These are phyloP conservation scores for Casuarina equisetifolia DNA, from an alignment of 306 rosid species.

Conservation along the genomic window DNA sequence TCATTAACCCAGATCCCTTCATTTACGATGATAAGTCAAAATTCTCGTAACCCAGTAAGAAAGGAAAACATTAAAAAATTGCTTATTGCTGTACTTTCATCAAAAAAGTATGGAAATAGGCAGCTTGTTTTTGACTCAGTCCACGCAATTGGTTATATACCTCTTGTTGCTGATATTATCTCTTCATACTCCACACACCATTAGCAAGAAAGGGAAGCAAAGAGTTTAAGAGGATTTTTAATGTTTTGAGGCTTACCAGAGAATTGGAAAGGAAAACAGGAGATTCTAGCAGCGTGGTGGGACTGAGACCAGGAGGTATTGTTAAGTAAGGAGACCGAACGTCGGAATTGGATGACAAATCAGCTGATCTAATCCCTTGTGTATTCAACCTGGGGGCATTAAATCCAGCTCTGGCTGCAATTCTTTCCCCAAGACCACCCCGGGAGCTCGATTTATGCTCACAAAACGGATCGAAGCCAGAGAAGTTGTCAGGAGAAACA, in stretches of 20 bases:
- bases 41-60: neutral
- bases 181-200: neutral
- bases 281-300: slow-evolving; percentile 87
- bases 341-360: slow-evolving; percentile 57
- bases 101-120: neutral
- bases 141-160: neutral
- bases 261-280: slow-evolving; percentile 90
- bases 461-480: slow-evolving; percentile 31
- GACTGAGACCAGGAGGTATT: slow-evolving; percentile 95
- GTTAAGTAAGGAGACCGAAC: slow-evolving; percentile 73
- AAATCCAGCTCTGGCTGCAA: slow-evolving; percentile 93
- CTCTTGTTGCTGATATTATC: neutral
- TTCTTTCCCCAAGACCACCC: slow-evolving; percentile 77
- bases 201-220: slow-evolving; percentile 13
- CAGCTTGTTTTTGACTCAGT: neutral
- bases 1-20: neutral
- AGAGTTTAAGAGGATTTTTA: slow-evolving; percentile 2
- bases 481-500: slow-evolving; percentile 38
- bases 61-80: neutral
- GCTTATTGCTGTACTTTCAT: neutral
- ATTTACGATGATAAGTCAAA: neutral
- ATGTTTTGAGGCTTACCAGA: slow-evolving; percentile 51
- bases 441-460: slow-evolving; percentile 50
- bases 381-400: slow-evolving; percentile 96
- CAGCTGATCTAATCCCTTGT: slow-evolving; percentile 75